These are phyloP conservation scores for Exophiala phaeomuriformis DNA, from an alignment of 2,329 filamentous ascomycete genomes.

Conservation along the genomic window DNA sequence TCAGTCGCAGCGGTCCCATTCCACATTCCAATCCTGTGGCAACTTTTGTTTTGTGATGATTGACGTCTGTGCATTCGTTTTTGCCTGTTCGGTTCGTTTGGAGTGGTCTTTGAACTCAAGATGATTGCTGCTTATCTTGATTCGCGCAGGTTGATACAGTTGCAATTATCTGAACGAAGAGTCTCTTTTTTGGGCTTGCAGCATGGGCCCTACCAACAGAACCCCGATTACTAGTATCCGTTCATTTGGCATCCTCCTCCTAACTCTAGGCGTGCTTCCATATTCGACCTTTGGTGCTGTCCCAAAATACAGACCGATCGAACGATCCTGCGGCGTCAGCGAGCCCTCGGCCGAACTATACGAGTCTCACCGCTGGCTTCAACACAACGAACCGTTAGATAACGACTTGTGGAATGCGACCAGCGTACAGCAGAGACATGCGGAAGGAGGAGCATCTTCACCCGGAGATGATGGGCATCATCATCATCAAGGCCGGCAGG, in stretches of 20 bases:
- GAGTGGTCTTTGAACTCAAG: neutral
- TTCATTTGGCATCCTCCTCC: neutral
- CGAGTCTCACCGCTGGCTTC: slow-evolving; percentile 16
- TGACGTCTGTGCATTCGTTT: slow-evolving; percentile 2
- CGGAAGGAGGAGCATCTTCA: neutral
- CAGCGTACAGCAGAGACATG: slow-evolving; percentile 7
- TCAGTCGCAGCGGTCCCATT: neutral
- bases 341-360: slow-evolving; percentile 15
- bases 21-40: neutral
- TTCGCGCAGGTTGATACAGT: neutral
- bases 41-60: neutral
- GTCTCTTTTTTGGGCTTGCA: no score
- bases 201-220: neutral
- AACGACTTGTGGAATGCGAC: slow-evolving; percentile 21
- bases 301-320: slow-evolving; percentile 14
- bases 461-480: neutral
- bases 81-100: neutral
- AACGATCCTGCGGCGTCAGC: slow-evolving; percentile 14
- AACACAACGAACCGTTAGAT: slow-evolving; percentile 14
- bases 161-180: no score
- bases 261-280: slow-evolving; percentile 4
- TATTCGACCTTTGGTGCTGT: slow-evolving; percentile 4
- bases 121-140: neutral
- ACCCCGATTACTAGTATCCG: neutral
- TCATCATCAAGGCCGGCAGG: slow-evolving; percentile 7